Base-by-base conservation (phyloP, 1,139 yeast species). In the Wickerhamiella pararugosa region DNA sequence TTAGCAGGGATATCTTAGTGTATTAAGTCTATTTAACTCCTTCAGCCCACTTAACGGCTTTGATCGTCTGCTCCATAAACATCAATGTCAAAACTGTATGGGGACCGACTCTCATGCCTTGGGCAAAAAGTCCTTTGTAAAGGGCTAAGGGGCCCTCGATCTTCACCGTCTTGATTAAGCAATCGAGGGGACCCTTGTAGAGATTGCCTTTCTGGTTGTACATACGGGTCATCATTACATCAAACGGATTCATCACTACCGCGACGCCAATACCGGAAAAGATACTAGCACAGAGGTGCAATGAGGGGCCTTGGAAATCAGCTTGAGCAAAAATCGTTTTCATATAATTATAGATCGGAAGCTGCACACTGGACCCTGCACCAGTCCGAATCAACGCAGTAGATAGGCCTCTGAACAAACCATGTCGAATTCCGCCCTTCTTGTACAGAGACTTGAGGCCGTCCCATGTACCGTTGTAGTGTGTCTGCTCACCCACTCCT, bases 171-270 rank as follows among this genome's bases (percentile, higher is more conserved):
- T 90, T 87, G 46, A 74, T 57, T 46, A 86, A 67, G 65, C 98
- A 90, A 61, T 90, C 98, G 25, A 86, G 54, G 1, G 95, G 94
- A 4, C 93, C 94, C 46, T 66, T 71, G 64, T 90, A 90, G 45
- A 81, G 71, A 54, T 82, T 73, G 33, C 95, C 95, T 62, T 79
- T 83, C 60, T 90, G 97, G 62, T 90, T 90, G 64, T 87, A 90
- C 61, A 92, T 79, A 64, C 98, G 73, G 1, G 98, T 90, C 63
- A 90, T 68, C 43, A 90, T 73, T 43, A 90, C 97, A 60, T 90
- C 98, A 76, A 94, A 84, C 11, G 97, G 97, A 59, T 86, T 87
- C 96, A 92, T 87, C 33, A 83, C 95, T 31, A 87, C 69, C 43
- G 93, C 90, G 29, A 90, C 97, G 50, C 94, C 96, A 40, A 86